Evolutionary conservation across 2,329 filamentous ascomycete species (phyloP), one percentile per base, ranked within the genome.

Genomic region (Tolypocladium sp.): DNA sequence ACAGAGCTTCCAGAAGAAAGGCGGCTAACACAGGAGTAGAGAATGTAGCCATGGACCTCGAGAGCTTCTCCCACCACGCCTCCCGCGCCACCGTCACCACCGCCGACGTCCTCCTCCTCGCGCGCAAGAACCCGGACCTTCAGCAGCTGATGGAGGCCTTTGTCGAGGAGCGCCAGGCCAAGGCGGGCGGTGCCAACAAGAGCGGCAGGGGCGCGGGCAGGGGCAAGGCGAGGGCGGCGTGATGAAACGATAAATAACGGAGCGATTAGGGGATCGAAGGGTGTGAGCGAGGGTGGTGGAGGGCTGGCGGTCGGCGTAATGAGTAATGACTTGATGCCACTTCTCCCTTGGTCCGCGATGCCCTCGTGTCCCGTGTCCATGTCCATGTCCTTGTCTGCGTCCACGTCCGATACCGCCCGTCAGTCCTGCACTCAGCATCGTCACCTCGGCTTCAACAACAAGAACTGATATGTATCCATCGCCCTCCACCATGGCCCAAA

Each of bases 61-160:
- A 85, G 68, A 80, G 71, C 64, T 81, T 83, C 65, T 79, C 77
- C 67, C 86, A 85, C 57, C 94, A 99, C 74, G 93, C 90, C 13
- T 89, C 90, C 1, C 84, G 93, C 33, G 85, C 84, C 2, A 92
- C 88, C 0, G 83, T 99, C 64, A 91, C 87, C 42, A 89, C 88
- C 0, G 89, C 92, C 57, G 94, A 99, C 70, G 92, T 97, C 15
- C 77, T 97, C 67, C 82, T 99, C 9, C 83, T 99, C 37, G 87
- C 91, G 33, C 81, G 94, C 62, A 86, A 93, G 60, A 99, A 97
- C 67, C 89, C 92, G 59, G 91, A 92, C 22, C 75, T 99, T 25
- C 86, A 92, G 65, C 81, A 81, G 20, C 85, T 97, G 40, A 81
- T 99, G 69, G 82, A 83, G 70, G 79, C 83, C 56, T 86, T 86